Evolutionary conservation across 768 basidiomycete species (phyloP).

Genomic region (Collybiopsis confluens): DNA sequence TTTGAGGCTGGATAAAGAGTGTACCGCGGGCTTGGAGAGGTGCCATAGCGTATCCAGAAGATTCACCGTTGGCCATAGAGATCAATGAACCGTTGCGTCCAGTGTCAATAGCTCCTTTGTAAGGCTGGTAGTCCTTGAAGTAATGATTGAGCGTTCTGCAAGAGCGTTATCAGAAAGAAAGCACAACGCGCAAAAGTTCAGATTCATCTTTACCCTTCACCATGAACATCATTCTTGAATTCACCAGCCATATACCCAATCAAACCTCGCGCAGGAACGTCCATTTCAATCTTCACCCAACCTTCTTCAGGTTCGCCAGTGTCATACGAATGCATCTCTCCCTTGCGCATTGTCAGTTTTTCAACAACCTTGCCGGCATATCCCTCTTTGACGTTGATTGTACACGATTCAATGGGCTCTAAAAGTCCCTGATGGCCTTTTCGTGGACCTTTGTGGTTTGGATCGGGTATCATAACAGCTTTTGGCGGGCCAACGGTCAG

Average conservation of each 20-base stretch:
- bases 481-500: constrained; percentile 44
- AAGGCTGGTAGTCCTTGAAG: constrained; percentile 45
- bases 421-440: constrained; percentile 25
- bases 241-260: constrained; percentile 52
- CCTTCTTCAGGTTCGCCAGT: constrained; percentile 34
- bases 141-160: constrained; percentile 46
- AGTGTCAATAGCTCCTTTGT: constrained; percentile 40
- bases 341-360: constrained; percentile 48
- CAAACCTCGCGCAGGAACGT: constrained; percentile 43
- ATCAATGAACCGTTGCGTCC: constrained; percentile 45
- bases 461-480: constrained; percentile 43
- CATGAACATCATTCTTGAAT: constrained; percentile 48
- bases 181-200: not conserved
- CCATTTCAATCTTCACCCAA: constrained; percentile 43
- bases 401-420: constrained; percentile 45
- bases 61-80: constrained; percentile 41
- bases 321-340: constrained; percentile 43
- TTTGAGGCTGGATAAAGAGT: constrained; percentile 41
- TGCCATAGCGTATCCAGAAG: constrained; percentile 44
- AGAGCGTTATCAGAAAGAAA: not conserved
- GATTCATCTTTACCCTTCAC: constrained; percentile 33
- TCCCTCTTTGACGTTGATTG: constrained; percentile 40
- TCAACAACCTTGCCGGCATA: constrained; percentile 45
- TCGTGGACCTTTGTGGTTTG: constrained; percentile 23
- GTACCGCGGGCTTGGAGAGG: constrained; percentile 45